Evolutionary conservation across 2,329 filamentous ascomycete species (phyloP).

Genomic region (Didymella segeticola): DNA sequence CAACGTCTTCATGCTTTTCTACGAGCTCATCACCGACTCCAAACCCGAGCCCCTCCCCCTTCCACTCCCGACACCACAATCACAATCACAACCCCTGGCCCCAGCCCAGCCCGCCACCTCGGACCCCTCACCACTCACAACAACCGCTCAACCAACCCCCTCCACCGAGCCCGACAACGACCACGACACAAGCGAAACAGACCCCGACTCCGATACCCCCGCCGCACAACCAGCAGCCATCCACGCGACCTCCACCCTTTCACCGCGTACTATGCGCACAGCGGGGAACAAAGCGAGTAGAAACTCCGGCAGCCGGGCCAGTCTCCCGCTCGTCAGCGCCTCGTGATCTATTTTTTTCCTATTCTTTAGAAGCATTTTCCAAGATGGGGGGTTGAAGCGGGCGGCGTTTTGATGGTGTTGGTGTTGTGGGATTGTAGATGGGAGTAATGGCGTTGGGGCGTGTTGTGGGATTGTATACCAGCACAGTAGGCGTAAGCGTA

Average conservation of each 20-base stretch:
- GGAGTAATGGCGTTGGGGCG: too few species aligned
- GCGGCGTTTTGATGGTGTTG: too few species aligned
- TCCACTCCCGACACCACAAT: conserved; percentile 5
- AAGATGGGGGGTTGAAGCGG: too few species aligned
- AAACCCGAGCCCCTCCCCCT: conserved; percentile 28
- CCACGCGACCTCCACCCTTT: conserved; percentile 20
- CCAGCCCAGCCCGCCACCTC: conserved; percentile 23
- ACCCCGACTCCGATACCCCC: conserved; percentile 21
- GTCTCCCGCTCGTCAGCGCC: conserved; percentile 54
- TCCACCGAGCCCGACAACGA: conserved; percentile 8
- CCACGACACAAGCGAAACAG: conserved; percentile 27
- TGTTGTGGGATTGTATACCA: too few species aligned
- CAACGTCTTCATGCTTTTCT: conserved; percentile 97
- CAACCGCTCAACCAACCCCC: not conserved
- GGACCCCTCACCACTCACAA: conserved; percentile 15
- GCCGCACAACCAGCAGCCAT: conserved; percentile 1
- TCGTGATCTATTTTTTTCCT: too few species aligned
- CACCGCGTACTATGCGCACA: conserved; percentile 38
- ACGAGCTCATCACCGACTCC: conserved; percentile 64
- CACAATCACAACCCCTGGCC: conserved; percentile 27
- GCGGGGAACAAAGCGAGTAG: conserved; percentile 27
- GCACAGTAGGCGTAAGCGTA: too few species aligned
- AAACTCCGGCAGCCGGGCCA: conserved; percentile 25
- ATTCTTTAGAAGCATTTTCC: too few species aligned
- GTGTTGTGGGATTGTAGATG: too few species aligned